Evolutionary conservation across 768 basidiomycete species (phyloP).

Genomic region (Boletus rubropictus): DNA sequence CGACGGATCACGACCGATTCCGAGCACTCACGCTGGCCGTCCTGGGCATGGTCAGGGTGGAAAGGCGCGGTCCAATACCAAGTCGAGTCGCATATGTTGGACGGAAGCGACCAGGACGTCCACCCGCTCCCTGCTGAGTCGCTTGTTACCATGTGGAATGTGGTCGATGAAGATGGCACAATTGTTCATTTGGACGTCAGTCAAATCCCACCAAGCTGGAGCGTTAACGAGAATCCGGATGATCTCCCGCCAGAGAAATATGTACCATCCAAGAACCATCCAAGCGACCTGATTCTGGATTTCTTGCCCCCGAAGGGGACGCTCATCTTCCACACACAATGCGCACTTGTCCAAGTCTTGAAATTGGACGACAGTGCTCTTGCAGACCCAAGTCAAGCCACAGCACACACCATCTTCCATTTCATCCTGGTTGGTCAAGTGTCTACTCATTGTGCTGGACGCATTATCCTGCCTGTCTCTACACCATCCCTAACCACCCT

Average conservation of each 20-base stretch:
- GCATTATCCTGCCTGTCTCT: constrained; percentile 14
- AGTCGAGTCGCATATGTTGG: neutral
- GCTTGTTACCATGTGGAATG: constrained; percentile 14
- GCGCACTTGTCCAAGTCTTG: constrained; percentile 7
- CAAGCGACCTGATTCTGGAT: neutral
- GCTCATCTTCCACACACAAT: constrained; percentile 22
- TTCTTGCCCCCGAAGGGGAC: constrained; percentile 11
- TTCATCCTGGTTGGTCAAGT: neutral
- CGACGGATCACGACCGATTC: constrained; percentile 4
- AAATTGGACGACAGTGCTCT: neutral
- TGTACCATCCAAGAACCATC: neutral
- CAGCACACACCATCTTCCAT: constrained; percentile 10
- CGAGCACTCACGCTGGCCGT: constrained; percentile 10
- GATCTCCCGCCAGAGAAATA: constrained; percentile 1
- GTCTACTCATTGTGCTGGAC: constrained; percentile 3
- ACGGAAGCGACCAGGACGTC: neutral
- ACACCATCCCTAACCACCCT: constrained; percentile 3
- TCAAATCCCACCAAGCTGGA: neutral
- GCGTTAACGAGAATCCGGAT: neutral
- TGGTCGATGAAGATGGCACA: constrained; percentile 10
- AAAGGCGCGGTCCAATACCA: constrained; percentile 15
- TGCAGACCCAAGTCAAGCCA: neutral
- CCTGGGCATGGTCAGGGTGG: constrained; percentile 27
- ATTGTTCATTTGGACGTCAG: constrained; percentile 12
- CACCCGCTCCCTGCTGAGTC: constrained; percentile 13